These are phyloP conservation scores for Scleroderma citrinum DNA, from an alignment of 768 basidiomycete genomes.

Conservation along the genomic window DNA sequence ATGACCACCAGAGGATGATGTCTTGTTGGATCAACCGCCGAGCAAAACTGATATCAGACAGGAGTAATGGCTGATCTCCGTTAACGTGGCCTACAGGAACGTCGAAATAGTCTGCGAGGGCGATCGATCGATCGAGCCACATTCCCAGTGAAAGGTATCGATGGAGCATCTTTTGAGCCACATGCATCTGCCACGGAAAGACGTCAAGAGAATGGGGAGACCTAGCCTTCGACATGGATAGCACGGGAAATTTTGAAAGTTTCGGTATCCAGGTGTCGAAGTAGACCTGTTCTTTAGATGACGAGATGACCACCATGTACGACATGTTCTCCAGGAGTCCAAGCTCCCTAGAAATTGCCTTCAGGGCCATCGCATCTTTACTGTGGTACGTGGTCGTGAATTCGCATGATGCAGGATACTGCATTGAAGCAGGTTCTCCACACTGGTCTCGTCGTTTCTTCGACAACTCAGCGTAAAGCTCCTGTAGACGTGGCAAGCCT, in stretches of 20 bases:
- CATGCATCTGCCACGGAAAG: constrained; percentile 85
- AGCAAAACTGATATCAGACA: constrained; percentile 89
- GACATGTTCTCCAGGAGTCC: constrained; percentile 68
- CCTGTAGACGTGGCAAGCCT: constrained; percentile 68
- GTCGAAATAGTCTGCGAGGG: constrained; percentile 86
- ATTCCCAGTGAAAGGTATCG: constrained; percentile 73
- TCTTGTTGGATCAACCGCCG: constrained; percentile 84
- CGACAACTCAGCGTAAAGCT: constrained; percentile 61
- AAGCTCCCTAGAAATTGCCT: constrained; percentile 83
- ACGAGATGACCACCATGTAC: constrained; percentile 76
- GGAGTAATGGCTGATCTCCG: constrained; percentile 79
- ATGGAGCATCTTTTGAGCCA: constrained; percentile 75
- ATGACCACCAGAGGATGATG: constrained; percentile 95
- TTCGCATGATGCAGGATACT: constrained; percentile 58
- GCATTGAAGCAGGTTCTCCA: constrained; percentile 42
- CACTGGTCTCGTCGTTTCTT: constrained; percentile 42
- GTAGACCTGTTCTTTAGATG: constrained; percentile 75
- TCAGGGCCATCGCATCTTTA: constrained; percentile 73
- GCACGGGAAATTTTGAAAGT: constrained; percentile 77
- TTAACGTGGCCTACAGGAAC: constrained; percentile 91
- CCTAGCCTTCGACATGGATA: constrained; percentile 82
- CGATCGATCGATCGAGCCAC: constrained; percentile 76
- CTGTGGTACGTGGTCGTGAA: constrained; percentile 72
- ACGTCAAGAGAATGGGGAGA: constrained; percentile 68
- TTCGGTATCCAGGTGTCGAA: constrained; percentile 71